Evolutionary conservation across 208 protist species (phyloP).

Genomic region (Wallacemonas sp.): DNA sequence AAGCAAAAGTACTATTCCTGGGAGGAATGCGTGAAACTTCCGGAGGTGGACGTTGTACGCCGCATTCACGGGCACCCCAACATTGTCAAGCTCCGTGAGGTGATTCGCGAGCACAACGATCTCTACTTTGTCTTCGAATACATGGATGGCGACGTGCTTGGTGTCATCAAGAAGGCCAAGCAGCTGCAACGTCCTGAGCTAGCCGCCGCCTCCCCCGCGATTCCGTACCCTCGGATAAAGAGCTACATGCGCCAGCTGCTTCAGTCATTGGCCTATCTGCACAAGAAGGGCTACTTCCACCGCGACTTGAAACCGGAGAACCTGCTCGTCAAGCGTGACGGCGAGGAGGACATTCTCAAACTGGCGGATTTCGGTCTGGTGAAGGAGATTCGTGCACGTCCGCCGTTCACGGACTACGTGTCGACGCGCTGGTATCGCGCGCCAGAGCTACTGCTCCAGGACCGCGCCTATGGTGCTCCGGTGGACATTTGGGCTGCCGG

Average conservation of each 20-base stretch:
- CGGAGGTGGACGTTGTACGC: conserved; percentile 94
- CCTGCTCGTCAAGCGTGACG: conserved; percentile 80
- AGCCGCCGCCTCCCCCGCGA: conserved; percentile 31
- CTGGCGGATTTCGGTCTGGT: conserved; percentile 94
- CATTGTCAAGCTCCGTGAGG: conserved; percentile 97
- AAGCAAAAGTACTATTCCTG: conserved; percentile 97
- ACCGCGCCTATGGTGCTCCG: conserved; percentile 91
- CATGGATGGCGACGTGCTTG: conserved; percentile 97
- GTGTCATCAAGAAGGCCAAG: conserved; percentile 94
- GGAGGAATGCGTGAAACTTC: conserved; percentile 96
- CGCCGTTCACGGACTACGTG: conserved; percentile 95
- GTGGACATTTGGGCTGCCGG: conserved; percentile 96
- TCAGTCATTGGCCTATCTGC: conserved; percentile 95
- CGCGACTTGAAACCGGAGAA: conserved; percentile 99
- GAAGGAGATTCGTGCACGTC: conserved; percentile 56
- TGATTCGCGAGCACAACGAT: conserved; percentile 96
- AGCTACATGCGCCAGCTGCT: conserved; percentile 93
- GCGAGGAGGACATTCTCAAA: conserved; percentile 91
- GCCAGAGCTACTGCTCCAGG: conserved; percentile 98
- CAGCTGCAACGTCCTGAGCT: conserved; percentile 43
- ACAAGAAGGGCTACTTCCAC: conserved; percentile 97
- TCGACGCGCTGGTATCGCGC: conserved; percentile 99
- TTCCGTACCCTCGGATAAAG: conserved; percentile 89
- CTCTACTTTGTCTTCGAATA: conserved; percentile 98
- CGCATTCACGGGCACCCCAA: conserved; percentile 96